Percentiles rank a stretch among this genome's conserved stretches.
Conservation (phyloP, 2,329 filamentous ascomycete genomes). For the Fusarium cicatricum region DNA sequence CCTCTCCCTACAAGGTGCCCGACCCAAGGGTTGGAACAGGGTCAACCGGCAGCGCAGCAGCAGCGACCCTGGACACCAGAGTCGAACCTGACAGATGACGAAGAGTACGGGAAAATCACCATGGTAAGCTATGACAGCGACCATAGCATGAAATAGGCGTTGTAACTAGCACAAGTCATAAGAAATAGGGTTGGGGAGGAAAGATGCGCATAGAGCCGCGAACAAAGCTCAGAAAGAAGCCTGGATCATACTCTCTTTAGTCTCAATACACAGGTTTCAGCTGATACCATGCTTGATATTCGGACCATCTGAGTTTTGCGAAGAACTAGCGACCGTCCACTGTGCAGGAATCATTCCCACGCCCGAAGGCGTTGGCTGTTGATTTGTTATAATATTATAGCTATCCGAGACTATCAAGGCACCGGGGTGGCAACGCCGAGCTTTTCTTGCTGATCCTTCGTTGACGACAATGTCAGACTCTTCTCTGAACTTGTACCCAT, state of each 20-base stretch:
- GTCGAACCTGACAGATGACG: constrained; percentile 45
- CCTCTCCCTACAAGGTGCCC: constrained; percentile 29
- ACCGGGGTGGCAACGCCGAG: no score
- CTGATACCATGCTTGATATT: neutral
- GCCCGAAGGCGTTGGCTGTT: no score
- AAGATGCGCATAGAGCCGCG: neutral
- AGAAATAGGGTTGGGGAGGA: neutral
- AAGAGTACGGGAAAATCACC: constrained; percentile 47
- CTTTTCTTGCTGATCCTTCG: no score
- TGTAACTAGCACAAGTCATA: neutral
- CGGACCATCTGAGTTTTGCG: no score
- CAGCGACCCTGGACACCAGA: constrained; percentile 40
- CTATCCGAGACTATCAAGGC: no score
- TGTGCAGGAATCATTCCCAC: no score
- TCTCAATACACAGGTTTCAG: neutral
- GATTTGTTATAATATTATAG: no score
- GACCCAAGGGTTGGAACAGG: constrained; percentile 7
- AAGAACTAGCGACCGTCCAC: no score
- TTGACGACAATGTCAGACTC: no score
- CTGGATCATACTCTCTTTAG: neutral
- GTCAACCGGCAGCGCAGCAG: constrained; percentile 7
- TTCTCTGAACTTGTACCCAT: no score
- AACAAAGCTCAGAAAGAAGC: neutral
- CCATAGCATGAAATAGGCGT: constrained; percentile 14
- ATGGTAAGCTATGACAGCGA: constrained; percentile 50